Evolutionary conservation across 768 basidiomycete species (phyloP).

Genomic region (Leccinum fibrillosum): DNA sequence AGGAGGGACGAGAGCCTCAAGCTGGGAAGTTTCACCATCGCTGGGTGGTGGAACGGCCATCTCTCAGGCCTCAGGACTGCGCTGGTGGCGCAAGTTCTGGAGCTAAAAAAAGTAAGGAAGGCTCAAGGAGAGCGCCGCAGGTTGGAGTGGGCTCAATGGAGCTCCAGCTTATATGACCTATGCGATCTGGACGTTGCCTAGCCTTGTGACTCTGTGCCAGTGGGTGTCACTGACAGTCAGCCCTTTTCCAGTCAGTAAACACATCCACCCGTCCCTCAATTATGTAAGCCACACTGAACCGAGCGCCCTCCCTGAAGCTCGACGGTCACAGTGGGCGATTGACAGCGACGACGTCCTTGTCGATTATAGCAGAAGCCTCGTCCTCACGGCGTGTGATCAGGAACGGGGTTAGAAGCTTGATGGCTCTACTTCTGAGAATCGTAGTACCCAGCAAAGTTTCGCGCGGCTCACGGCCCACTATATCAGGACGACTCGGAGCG

Average conservation of each 20-base stretch:
- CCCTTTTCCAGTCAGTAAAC: background rate
- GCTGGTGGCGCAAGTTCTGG: slow-evolving; percentile 3
- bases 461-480: too few species aligned
- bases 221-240: background rate
- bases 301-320: background rate
- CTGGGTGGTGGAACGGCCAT: slow-evolving; percentile 40
- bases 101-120: background rate
- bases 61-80: slow-evolving; percentile 1
- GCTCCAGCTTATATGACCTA: slow-evolving; percentile 2
- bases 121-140: background rate
- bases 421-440: background rate
- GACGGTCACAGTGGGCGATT: too few species aligned
- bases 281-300: slow-evolving; percentile 9
- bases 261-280: background rate
- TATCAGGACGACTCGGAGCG: background rate
- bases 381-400: too few species aligned
- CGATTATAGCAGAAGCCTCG: too few species aligned
- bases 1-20: slow-evolving; percentile 29
- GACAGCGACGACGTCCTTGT: too few species aligned
- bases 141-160: background rate
- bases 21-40: background rate
- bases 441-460: background rate
- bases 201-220: slow-evolving; percentile 2
- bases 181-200: background rate
- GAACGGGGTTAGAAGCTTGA: too few species aligned